Conservation (phyloP, 1,139 yeast genomes). For the Tardiomyces blankii region DNA sequence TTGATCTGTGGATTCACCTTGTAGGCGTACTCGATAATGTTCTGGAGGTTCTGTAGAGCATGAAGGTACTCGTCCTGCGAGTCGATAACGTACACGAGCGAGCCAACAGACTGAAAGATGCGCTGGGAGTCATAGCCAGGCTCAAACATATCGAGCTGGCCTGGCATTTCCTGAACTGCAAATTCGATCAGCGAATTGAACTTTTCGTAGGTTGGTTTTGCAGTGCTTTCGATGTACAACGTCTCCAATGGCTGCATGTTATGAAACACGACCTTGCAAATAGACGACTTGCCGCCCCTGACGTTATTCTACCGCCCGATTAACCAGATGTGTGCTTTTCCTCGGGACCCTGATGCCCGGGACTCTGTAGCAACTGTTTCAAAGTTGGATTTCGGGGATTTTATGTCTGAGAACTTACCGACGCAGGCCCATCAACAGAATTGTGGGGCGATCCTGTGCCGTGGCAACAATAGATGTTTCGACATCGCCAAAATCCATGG, state of each 20-base stretch:
- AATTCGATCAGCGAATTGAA: conserved; percentile 65
- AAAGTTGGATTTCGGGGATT: too few species aligned
- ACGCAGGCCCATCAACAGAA: conserved; percentile 75
- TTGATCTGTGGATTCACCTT: conserved; percentile 77
- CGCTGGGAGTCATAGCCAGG: conserved; percentile 70
- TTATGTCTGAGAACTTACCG: too few species aligned
- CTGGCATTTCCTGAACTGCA: conserved; percentile 93
- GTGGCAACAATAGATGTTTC: neutral
- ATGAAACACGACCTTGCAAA: conserved; percentile 90
- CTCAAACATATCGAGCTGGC: conserved; percentile 83
- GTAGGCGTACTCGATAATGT: conserved; percentile 82
- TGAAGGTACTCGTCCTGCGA: conserved; percentile 84
- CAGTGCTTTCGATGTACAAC: conserved; percentile 77
- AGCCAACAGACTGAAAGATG: conserved; percentile 77
- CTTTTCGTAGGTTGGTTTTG: conserved; percentile 56
- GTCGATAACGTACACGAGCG: conserved; percentile 87
- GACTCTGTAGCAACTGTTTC: too few species aligned
- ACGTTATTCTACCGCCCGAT: neutral
- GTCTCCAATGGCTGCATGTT: conserved; percentile 96
- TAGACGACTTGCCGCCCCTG: conserved; percentile 69
- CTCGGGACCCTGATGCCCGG: too few species aligned
- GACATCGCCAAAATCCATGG: neutral
- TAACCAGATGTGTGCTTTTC: too few species aligned
- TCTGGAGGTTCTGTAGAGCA: conserved; percentile 79
- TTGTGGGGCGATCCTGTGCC: conserved; percentile 13